Evolutionary conservation across 345 rosid species (phyloP).

Genomic region (Raphanus raphanistrum): DNA sequence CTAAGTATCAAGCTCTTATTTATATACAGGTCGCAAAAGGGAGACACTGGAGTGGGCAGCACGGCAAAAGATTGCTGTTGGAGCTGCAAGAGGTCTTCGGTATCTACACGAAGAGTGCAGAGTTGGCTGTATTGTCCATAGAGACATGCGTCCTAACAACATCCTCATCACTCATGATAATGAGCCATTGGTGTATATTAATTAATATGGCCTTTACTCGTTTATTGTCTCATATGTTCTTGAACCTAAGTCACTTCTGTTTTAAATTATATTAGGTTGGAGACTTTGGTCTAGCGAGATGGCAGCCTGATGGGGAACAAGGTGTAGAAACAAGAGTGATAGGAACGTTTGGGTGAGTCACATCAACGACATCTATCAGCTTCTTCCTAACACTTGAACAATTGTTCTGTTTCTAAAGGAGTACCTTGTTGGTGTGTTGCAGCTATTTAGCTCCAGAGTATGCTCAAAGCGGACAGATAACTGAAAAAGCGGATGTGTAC

Average conservation of each 20-base stretch:
- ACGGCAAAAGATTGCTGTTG: constrained; percentile 91
- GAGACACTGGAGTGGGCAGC: constrained; percentile 85
- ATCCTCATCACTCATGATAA: constrained; percentile 97
- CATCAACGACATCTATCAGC: neutral
- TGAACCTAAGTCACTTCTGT: constrained; percentile 6
- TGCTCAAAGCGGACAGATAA: constrained; percentile 96
- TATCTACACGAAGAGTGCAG: constrained; percentile 99
- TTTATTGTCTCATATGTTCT: neutral
- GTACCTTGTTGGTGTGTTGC: constrained; percentile 18
- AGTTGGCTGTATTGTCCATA: constrained; percentile 99
- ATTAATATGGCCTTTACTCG: neutral
- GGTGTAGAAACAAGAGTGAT: constrained; percentile 97
- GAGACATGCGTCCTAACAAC: constrained; percentile 99
- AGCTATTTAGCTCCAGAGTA: constrained; percentile 99
- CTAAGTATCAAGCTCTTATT: constrained; percentile 4
- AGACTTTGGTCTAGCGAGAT: constrained; percentile 97
- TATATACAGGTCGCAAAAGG: constrained; percentile 58
- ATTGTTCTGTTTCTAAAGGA: constrained; percentile 11
- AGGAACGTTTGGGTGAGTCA: constrained; percentile 92
- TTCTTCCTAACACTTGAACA: constrained; percentile 3
- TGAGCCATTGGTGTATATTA: constrained; percentile 77
- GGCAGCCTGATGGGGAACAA: constrained; percentile 98
- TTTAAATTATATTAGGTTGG: constrained; percentile 62
- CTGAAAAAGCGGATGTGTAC: constrained; percentile 96
- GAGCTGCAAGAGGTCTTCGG: constrained; percentile 97